Conservation (phyloP, 768 basidiomycete species). For the Trametes gibbosa region DNA sequence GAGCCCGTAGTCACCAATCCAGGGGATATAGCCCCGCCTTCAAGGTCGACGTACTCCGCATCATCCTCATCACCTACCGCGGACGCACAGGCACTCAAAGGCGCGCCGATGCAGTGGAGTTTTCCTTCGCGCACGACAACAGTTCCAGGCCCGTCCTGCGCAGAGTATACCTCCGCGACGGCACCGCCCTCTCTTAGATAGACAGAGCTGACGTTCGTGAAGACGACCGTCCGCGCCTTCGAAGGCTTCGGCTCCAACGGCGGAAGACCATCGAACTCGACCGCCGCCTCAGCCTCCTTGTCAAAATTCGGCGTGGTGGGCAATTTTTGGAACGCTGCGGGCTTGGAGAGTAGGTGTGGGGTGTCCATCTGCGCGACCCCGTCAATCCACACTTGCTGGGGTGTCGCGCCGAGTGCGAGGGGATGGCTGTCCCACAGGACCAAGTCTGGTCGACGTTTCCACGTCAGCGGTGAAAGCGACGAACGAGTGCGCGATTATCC, state of each 20-base stretch:
- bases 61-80: conserved; percentile 14
- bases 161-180: conserved; percentile 34
- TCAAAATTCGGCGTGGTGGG: conserved; percentile 61
- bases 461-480: neutral
- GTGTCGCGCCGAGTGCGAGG: conserved; percentile 72
- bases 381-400: conserved; percentile 81
- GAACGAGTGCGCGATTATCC: neutral
- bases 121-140: conserved; percentile 54
- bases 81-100: conserved; percentile 21
- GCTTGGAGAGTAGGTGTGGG: conserved; percentile 52
- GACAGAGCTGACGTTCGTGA: conserved; percentile 61
- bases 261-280: conserved; percentile 64
- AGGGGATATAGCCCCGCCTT: conserved; percentile 64
- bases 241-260: conserved; percentile 48
- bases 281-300: conserved; percentile 49
- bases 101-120: conserved; percentile 49
- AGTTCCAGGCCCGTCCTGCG: conserved; percentile 29
- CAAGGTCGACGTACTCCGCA: conserved; percentile 47
- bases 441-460: conserved; percentile 44
- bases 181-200: conserved; percentile 35
- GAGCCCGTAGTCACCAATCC: conserved; percentile 65
- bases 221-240: conserved; percentile 42
- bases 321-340: conserved; percentile 46
- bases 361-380: conserved; percentile 67
- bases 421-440: conserved; percentile 81